Conservation (phyloP, 1,284 basidiomycete genomes). For the Schizophyllum amplum region DNA sequence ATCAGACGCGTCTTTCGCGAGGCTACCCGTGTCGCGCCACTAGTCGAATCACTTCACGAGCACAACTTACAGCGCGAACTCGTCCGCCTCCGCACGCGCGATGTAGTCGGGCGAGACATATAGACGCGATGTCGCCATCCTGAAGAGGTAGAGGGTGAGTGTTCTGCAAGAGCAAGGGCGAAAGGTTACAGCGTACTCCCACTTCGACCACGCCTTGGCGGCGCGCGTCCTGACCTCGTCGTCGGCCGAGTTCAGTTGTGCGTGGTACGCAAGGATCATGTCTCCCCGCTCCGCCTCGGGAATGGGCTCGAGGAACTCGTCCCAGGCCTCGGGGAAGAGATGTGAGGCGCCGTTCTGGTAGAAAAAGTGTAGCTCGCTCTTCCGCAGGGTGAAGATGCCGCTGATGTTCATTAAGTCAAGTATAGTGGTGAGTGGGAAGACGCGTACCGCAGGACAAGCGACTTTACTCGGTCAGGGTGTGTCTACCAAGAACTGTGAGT, state of each 20-base stretch:
- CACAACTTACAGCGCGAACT: constrained; percentile 67
- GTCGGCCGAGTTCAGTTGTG: constrained; percentile 72
- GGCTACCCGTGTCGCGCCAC: no score
- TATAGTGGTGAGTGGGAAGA: neutral
- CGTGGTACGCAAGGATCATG: constrained; percentile 79
- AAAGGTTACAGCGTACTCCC: constrained; percentile 57
- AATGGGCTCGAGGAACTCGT: constrained; percentile 75
- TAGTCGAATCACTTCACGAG: no score
- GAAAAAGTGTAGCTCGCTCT: constrained; percentile 84
- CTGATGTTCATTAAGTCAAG: constrained; percentile 24
- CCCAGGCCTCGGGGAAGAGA: constrained; percentile 87
- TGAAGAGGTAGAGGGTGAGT: constrained; percentile 19
- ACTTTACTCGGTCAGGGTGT: constrained; percentile 77
- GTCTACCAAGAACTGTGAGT: constrained; percentile 33
- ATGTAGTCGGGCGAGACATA: constrained; percentile 63
- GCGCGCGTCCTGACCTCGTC: constrained; percentile 60
- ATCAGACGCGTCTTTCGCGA: no score
- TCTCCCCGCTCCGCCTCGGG: constrained; percentile 74
- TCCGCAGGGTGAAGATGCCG: constrained; percentile 82
- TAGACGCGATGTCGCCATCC: constrained; percentile 76
- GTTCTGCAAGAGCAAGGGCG: neutral
- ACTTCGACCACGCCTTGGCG: constrained; percentile 83
- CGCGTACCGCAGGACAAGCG: constrained; percentile 70
- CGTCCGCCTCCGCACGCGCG: constrained; percentile 63
- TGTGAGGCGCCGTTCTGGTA: constrained; percentile 81